Percentiles rank a stretch among this genome's conserved stretches.
phyloP scores from a whole-genome alignment of 495 filamentous ascomycete species.

The Penicillium daleae region DNA sequence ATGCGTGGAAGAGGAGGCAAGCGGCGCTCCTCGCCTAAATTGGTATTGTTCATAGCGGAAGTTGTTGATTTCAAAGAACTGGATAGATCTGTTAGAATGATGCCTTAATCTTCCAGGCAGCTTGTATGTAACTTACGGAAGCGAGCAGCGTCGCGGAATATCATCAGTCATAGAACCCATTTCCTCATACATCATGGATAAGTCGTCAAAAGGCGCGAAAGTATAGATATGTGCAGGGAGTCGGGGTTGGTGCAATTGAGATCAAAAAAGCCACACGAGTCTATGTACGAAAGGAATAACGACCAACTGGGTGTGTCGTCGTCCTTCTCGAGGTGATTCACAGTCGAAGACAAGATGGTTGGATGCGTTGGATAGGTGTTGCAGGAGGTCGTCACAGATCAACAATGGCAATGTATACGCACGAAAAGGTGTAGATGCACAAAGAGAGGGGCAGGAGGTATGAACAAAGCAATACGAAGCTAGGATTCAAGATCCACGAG shows the following conservation, averaged over 20 bases:
- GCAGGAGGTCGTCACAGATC: conserved; percentile 11
- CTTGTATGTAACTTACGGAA: conserved; percentile 43
- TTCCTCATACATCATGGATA: conserved; percentile 39
- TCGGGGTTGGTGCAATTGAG: conserved; percentile 16
- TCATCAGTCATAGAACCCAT: conserved; percentile 40
- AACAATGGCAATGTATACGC: conserved; percentile 29
- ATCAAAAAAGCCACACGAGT: conserved; percentile 9
- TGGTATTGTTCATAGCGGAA: conserved; percentile 24
- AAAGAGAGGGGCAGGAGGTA: conserved; percentile 17
- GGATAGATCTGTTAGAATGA: neutral
- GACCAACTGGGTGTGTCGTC: neutral
- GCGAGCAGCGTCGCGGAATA: conserved; percentile 40
- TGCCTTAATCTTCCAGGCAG: neutral
- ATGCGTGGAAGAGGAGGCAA: conserved; percentile 49
- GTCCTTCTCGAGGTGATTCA: conserved; percentile 15
- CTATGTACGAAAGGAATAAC: conserved; percentile 31
- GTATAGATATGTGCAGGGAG: conserved; percentile 25
- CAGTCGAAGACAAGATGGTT: conserved; percentile 9
- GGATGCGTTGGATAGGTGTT: neutral
- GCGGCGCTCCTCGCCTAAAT: conserved; percentile 41
- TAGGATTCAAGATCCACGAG: conserved; percentile 25
- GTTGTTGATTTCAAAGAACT: conserved; percentile 29
- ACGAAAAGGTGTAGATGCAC: conserved; percentile 23
- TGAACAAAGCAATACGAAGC: conserved; percentile 28
- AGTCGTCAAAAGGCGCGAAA: conserved; percentile 18